Evolutionary conservation across 305 asterid species (phyloP).

Genomic region (Caryopteris hybrid): DNA sequence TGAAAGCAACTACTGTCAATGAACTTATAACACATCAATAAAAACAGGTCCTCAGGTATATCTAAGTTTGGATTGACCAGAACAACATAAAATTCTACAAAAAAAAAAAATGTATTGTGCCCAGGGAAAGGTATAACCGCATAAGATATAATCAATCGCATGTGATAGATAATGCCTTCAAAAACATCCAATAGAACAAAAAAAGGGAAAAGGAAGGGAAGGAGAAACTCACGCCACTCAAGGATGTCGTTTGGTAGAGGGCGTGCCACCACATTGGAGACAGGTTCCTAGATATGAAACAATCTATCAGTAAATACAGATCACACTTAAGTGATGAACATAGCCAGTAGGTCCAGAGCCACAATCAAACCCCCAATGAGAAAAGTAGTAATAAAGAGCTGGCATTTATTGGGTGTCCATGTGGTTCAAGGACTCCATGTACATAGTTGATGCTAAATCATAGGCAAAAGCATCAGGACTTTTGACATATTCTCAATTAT

Average conservation of each 20-base stretch:
- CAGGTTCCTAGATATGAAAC: constrained; percentile 69
- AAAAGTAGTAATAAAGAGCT: neutral
- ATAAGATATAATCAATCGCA: neutral
- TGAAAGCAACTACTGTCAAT: neutral
- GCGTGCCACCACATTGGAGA: constrained; percentile 91
- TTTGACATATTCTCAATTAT: too few relatives aligned
- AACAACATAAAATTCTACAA: neutral
- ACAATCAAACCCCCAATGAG: neutral
- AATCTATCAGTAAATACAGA: constrained; percentile 13
- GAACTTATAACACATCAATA: neutral
- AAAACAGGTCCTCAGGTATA: neutral
- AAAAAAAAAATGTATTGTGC: neutral
- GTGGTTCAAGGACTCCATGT: constrained; percentile 1
- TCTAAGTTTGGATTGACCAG: constrained; percentile 1
- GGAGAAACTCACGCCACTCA: constrained; percentile 88
- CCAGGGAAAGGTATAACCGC: neutral
- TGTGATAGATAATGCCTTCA: neutral
- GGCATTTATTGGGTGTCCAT: neutral
- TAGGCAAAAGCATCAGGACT: neutral
- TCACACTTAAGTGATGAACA: neutral
- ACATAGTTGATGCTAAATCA: neutral
- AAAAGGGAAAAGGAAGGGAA: neutral
- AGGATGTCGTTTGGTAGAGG: constrained; percentile 93
- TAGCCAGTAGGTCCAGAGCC: constrained; percentile 2
- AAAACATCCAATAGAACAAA: neutral